Evolutionary conservation across 2,329 filamentous ascomycete species (phyloP).

Genomic region (Aspergillus udagawae): DNA sequence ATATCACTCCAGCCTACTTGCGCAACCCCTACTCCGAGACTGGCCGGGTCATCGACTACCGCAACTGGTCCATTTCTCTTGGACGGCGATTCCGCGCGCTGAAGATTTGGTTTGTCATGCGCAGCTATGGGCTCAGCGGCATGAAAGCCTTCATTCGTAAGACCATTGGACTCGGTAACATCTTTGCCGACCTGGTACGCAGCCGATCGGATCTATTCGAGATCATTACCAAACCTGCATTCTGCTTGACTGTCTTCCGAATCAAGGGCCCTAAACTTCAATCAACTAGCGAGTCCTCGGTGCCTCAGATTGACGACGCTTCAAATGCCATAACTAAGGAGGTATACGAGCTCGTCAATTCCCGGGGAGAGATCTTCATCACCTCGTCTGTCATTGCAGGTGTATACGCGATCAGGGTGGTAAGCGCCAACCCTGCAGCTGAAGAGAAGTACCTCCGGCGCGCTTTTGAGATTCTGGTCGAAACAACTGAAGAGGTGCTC

Average conservation of each 20-base stretch:
- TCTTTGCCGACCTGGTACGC: slow-evolving; percentile 61
- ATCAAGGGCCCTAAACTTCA: slow-evolving; percentile 45
- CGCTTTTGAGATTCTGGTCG: slow-evolving; percentile 71
- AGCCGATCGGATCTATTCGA: slow-evolving; percentile 66
- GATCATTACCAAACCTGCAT: slow-evolving; percentile 69
- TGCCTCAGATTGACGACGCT: slow-evolving; percentile 43
- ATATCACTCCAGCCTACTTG: slow-evolving; percentile 76
- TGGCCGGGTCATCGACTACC: slow-evolving; percentile 87
- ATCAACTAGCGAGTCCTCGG: slow-evolving; percentile 8
- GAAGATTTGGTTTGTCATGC: slow-evolving; percentile 93
- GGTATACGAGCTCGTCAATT: slow-evolving; percentile 72
- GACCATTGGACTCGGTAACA: slow-evolving; percentile 65
- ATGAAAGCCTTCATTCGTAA: slow-evolving; percentile 69
- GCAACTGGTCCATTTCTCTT: slow-evolving; percentile 95
- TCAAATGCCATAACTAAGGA: slow-evolving; percentile 67
- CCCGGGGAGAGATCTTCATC: slow-evolving; percentile 72
- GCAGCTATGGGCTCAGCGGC: slow-evolving; percentile 74
- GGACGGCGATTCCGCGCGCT: slow-evolving; percentile 81
- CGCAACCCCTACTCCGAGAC: slow-evolving; percentile 75
- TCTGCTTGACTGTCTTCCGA: slow-evolving; percentile 74
- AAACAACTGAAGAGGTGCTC: slow-evolving; percentile 55
- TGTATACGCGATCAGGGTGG: slow-evolving; percentile 74
- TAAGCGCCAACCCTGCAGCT: slow-evolving; percentile 65
- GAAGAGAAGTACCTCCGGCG: slow-evolving; percentile 68
- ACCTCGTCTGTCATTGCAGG: slow-evolving; percentile 72